Conservation (phyloP, 2,329 filamentous ascomycete species). For the Calonectria ilicicola region DNA sequence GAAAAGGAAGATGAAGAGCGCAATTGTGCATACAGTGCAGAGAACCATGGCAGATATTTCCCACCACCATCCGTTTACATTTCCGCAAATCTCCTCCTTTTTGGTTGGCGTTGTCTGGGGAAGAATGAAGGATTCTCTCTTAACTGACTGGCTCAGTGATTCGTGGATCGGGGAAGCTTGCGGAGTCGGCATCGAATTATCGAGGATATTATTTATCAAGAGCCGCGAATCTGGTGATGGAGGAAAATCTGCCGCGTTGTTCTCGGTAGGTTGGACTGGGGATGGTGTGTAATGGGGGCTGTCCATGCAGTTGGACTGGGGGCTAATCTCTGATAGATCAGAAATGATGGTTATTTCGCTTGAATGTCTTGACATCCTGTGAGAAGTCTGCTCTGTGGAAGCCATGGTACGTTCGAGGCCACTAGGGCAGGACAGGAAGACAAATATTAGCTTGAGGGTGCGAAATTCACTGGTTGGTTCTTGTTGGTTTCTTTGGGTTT, state of each 20-base stretch:
- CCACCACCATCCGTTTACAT: constrained; percentile 15
- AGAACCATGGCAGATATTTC: constrained; percentile 11
- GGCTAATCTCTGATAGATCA: not conserved
- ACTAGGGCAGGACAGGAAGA: not conserved
- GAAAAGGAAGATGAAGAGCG: constrained; percentile 1
- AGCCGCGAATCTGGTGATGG: not conserved
- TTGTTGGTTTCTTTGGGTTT: no score
- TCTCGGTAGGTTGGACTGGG: not conserved
- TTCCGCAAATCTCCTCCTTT: not conserved
- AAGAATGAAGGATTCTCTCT: not conserved
- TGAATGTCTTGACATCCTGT: not conserved
- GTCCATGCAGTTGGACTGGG: no score
- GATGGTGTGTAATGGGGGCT: not conserved
- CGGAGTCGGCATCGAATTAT: not conserved
- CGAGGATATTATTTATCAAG: not conserved
- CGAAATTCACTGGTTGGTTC: not conserved
- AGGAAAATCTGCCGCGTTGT: not conserved
- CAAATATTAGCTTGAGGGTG: not conserved
- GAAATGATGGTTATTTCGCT: not conserved
- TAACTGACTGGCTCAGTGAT: not conserved
- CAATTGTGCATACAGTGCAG: not conserved
- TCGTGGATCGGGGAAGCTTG: not conserved
- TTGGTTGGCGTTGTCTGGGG: not conserved
- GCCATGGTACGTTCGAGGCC: not conserved
- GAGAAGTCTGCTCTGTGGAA: not conserved